phyloP scores from a whole-genome alignment of 1,139 yeast species.

The Sugiyamaella sp. region DNA sequence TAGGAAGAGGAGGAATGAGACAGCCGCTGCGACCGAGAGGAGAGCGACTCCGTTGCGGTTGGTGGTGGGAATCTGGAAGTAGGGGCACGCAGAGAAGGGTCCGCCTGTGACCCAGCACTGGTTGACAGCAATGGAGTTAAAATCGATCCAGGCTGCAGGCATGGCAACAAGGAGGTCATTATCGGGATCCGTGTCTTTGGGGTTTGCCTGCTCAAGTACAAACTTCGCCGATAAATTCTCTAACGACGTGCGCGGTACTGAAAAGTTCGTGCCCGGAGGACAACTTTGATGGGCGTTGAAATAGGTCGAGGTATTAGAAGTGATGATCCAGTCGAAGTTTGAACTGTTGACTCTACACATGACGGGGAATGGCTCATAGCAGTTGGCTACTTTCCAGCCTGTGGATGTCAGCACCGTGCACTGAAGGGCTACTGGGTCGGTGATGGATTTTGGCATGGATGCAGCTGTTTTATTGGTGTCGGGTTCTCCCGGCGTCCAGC shows the following conservation, averaged over 20 bases:
- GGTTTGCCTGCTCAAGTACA: slow-evolving; percentile 35
- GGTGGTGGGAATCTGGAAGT: slow-evolving; percentile 55
- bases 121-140: slow-evolving; percentile 73
- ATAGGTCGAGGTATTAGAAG: slow-evolving; percentile 47
- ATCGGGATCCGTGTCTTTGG: slow-evolving; percentile 36
- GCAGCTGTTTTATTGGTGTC: slow-evolving; percentile 20
- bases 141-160: slow-evolving; percentile 68
- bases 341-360: slow-evolving; percentile 56
- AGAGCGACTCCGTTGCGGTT: slow-evolving; percentile 61
- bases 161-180: no score
- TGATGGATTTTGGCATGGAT: slow-evolving; percentile 20
- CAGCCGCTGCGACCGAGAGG: slow-evolving; percentile 67
- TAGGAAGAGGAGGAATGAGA: slow-evolving; percentile 54
- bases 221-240: slow-evolving; percentile 45
- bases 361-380: slow-evolving; percentile 56
- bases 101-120: slow-evolving; percentile 92
- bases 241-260: slow-evolving; percentile 59
- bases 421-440: slow-evolving; percentile 49
- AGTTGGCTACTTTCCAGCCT: slow-evolving; percentile 66
- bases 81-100: slow-evolving; percentile 77
- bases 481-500: slow-evolving; percentile 70
- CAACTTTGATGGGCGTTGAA: slow-evolving; percentile 58
- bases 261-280: slow-evolving; percentile 54
- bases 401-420: slow-evolving; percentile 59
- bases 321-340: slow-evolving; percentile 52